Evolutionary conservation across 148 eudicot species (phyloP), one percentile per base, ranked within the genome.

Genomic region (Polygonum aviculare): DNA sequence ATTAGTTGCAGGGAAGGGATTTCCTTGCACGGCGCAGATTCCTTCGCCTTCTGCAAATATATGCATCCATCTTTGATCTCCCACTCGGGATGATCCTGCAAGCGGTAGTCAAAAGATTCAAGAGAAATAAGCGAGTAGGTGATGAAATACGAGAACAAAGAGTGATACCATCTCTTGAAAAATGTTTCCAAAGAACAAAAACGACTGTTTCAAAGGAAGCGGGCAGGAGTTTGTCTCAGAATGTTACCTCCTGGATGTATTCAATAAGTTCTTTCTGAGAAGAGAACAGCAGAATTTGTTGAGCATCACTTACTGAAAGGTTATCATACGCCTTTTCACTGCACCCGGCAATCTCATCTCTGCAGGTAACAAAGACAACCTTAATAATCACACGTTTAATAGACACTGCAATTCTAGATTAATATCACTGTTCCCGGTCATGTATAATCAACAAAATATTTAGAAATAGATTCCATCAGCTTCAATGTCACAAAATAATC

Each of bases 301-400:
- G 87, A 12, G 98, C 94, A 84, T 94, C 90, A 72, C 79, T 90
- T 18, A 90, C 76, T 50, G 96, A 89, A 40, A 95, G 97, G 48
- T 85, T 84, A 86, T 95, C 98, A 79, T 90, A 95, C 50, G 98
- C 98, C 84, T 92, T 94, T 74, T 94, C 98, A 80, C 97, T 90
- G 83, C 98, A 92, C 60, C 98, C 97, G 75, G 96, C 90, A 75
- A 92, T 95, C 85, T 95, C 98, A 82, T 95, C 98, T 81, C 97
- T 95, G 85, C 83, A 80, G 52, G 50, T 74, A 18, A 50, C 45
- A 44, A 18, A 50, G 44, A 49, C n/a, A 78, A 55, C 9, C 40
- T 35, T 69, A 49, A 62, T 8, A 19, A 74, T 22, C 49, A 26
- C 2, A 18, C 19, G 11, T 60, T 59, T 48, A 62, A 2, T 11